Percentiles rank a stretch among this genome's conserved stretches.
Conservation (phyloP, 805 yeast genomes). For the Dipodascopsis uninucleata region DNA sequence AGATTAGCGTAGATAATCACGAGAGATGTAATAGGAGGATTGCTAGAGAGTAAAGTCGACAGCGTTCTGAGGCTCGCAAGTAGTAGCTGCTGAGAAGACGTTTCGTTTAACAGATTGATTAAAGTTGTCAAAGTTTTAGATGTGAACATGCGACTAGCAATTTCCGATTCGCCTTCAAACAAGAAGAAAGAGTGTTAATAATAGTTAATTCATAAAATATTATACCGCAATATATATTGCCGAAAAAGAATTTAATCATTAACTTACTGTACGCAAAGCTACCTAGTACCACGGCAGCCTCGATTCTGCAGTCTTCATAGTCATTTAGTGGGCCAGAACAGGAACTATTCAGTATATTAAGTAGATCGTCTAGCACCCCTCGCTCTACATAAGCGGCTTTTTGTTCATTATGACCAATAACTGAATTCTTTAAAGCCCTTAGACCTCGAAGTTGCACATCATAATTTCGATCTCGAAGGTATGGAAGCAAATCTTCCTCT, state of each 20-base stretch:
- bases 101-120: slow-evolving; percentile 4
- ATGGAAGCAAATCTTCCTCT: slow-evolving; percentile 18
- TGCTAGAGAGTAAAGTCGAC: slow-evolving; percentile 11
- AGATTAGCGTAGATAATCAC: slow-evolving; percentile 9
- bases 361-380: slow-evolving; percentile 28
- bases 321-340: slow-evolving; percentile 1
- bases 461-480: slow-evolving; percentile 13
- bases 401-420: slow-evolving; percentile 37
- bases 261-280: slow-evolving; percentile 35
- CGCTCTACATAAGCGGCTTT: slow-evolving; percentile 30
- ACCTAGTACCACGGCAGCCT: slow-evolving; percentile 33
- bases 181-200: neutral
- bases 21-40: slow-evolving; percentile 11
- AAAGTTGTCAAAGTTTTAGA: slow-evolving; percentile 12
- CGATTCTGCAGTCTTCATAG: slow-evolving; percentile 27
- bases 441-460: slow-evolving; percentile 26
- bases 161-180: slow-evolving; percentile 21
- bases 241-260: neutral
- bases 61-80: slow-evolving; percentile 19
- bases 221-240: too few relatives aligned
- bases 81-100: slow-evolving; percentile 11
- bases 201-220: neutral
- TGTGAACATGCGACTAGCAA: slow-evolving; percentile 9
- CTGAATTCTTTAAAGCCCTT: slow-evolving; percentile 31
- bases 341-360: slow-evolving; percentile 30